Percentiles rank a stretch among this genome's conserved stretches.
These are phyloP conservation scores for Plicaturopsis crispa DNA, from an alignment of 768 basidiomycete species.

Conservation along the genomic window DNA sequence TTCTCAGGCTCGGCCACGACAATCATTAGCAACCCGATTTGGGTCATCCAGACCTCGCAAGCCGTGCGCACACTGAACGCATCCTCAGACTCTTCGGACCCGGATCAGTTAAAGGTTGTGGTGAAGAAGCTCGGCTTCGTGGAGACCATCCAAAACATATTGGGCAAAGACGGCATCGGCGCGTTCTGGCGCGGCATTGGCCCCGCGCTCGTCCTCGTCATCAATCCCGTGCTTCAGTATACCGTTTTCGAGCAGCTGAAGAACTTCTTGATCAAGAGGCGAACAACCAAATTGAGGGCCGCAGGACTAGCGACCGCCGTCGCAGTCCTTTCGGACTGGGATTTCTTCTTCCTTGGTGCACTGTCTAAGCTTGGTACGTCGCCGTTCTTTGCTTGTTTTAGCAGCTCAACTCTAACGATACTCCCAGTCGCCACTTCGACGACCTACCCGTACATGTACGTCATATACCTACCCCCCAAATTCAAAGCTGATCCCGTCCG, in stretches of 20 bases:
- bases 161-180: slow-evolving; percentile 65
- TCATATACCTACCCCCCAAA: not conserved
- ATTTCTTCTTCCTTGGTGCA: slow-evolving; percentile 94
- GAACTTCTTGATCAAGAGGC: slow-evolving; percentile 63
- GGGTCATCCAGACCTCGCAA: slow-evolving; percentile 93
- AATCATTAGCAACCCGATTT: slow-evolving; percentile 87
- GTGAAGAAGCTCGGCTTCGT: slow-evolving; percentile 51
- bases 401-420: not conserved
- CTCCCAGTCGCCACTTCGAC: slow-evolving; percentile 34
- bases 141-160: slow-evolving; percentile 61
- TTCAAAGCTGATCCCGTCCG: not conserved
- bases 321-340: slow-evolving; percentile 67
- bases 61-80: slow-evolving; percentile 52
- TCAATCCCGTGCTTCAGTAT: slow-evolving; percentile 93
- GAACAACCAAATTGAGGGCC: slow-evolving; percentile 45
- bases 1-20: slow-evolving; percentile 80
- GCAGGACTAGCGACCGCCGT: slow-evolving; percentile 34
- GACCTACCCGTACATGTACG: slow-evolving; percentile 75
- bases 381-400: slow-evolving; percentile 1
- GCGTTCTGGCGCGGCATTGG: slow-evolving; percentile 93
- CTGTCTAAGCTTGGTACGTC: slow-evolving; percentile 76
- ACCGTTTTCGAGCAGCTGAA: slow-evolving; percentile 94
- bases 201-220: slow-evolving; percentile 87
- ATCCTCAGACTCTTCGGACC: slow-evolving; percentile 16
- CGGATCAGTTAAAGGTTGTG: slow-evolving; percentile 19